Conservation (phyloP, 331 rosid genomes). For the Pyrus hybrid region DNA sequence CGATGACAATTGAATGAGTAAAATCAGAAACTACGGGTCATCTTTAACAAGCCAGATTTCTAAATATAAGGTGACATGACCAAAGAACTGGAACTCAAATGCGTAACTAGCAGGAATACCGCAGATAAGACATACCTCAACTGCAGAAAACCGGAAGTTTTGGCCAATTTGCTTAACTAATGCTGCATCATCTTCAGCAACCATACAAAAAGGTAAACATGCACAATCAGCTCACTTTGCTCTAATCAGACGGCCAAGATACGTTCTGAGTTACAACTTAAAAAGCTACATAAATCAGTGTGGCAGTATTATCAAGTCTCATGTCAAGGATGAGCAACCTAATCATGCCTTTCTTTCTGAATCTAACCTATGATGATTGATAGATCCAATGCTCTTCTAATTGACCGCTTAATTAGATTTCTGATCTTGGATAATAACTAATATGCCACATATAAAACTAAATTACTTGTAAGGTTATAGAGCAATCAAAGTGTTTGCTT, state of each 20-base stretch:
- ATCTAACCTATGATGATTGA: not conserved
- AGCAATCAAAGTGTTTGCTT: not conserved
- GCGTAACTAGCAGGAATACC: not conserved
- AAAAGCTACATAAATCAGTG: not conserved
- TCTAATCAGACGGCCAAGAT: slow-evolving; percentile 8
- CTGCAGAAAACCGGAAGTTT: slow-evolving; percentile 82
- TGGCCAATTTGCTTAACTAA: slow-evolving; percentile 74
- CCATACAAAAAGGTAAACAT: slow-evolving; percentile 26
- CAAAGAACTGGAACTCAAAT: slow-evolving; percentile 10
- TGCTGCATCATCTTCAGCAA: slow-evolving; percentile 74
- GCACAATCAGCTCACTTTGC: slow-evolving; percentile 2
- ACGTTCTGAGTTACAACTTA: not conserved
- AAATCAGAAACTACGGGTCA: not conserved
- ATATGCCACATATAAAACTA: not conserved
- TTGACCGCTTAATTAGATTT: not conserved
- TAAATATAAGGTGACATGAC: not conserved
- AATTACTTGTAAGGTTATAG: not conserved
- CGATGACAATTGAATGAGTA: not conserved
- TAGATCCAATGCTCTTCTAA: not conserved
- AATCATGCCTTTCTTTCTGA: not conserved
- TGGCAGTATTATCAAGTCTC: not conserved
- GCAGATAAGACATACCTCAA: slow-evolving; percentile 42
- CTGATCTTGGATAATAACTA: not conserved
- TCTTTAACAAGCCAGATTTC: not conserved
- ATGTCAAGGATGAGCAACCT: not conserved